A percentile compares a stretch with the other conserved stretches of the same genome.
Conservation (phyloP, 345 rosid species). For the Lumnitzera littorea region DNA sequence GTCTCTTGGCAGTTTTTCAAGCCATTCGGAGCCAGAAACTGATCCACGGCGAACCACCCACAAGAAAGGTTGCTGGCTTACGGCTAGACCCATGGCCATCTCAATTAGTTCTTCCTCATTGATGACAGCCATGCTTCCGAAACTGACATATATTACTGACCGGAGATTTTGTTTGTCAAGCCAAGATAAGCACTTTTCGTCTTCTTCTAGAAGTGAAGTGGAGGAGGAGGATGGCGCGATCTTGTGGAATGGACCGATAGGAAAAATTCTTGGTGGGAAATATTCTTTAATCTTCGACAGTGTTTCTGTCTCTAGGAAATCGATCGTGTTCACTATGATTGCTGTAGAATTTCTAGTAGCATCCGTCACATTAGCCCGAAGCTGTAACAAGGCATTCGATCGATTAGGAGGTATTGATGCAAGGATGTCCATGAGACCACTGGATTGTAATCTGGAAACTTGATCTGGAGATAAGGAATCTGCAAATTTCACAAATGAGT, state of each 20-base stretch:
- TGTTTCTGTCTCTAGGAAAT: slow-evolving; percentile 16
- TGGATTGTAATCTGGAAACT: slow-evolving; percentile 6
- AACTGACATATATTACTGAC: slow-evolving; percentile 22
- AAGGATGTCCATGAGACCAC: slow-evolving; percentile 11
- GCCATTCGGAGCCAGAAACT: slow-evolving; percentile 5
- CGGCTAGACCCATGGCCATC: slow-evolving; percentile 20
- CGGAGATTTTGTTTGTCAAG: slow-evolving; percentile 12
- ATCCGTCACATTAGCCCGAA: background rate
- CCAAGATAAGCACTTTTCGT: slow-evolving; percentile 20
- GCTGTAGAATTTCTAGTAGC: slow-evolving; percentile 11
- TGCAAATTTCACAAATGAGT: slow-evolving; percentile 6
- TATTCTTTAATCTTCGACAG: slow-evolving; percentile 4
- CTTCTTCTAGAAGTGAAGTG: slow-evolving; percentile 11
- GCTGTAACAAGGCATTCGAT: background rate
- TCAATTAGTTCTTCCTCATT: slow-evolving; percentile 16
- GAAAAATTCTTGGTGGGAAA: slow-evolving; percentile 5
- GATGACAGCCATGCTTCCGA: slow-evolving; percentile 21
- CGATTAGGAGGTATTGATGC: background rate
- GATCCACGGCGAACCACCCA: slow-evolving; percentile 24
- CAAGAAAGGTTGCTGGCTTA: slow-evolving; percentile 21
- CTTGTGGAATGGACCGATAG: slow-evolving; percentile 20
- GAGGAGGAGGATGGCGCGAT: slow-evolving; percentile 8
- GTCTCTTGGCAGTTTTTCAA: slow-evolving; percentile 7
- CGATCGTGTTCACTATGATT: slow-evolving; percentile 15
- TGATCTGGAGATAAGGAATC: slow-evolving; percentile 13